Evolutionary conservation across 345 rosid genomes (phyloP), one percentile per base, ranked within the genome.

Genomic region (Raphanus sativus): DNA sequence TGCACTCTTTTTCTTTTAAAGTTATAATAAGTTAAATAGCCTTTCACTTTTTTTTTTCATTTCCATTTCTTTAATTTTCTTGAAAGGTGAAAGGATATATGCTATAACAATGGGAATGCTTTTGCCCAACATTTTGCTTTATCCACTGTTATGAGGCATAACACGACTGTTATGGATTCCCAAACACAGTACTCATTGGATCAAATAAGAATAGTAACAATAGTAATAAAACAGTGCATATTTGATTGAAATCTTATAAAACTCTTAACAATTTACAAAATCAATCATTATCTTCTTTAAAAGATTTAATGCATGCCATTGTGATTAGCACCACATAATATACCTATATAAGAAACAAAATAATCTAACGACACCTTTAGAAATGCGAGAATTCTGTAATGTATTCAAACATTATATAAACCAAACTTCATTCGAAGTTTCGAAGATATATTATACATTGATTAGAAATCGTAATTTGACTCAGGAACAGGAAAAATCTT

Each of bases 1-100:
- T 74, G 65, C 66, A 55, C 42, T 79, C 11, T 67, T 62, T 40
- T 55, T 61, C 65, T 74, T 54, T 61, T 52, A 38, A 79, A 68
- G 55, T 69, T 69, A 40, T 64, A 69, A 40, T 79, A 74, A 54
- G 62, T 69, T 74, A 69, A 58, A 69, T 79, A 54, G 58, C 32
- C 71, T 69, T 62, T 79, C 75, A 62, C 66, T 68, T 79, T 77
- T 66, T 21, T 16, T 6, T 29, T 48, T 58, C 36, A 65, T 73
- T 25, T 26, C 60, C 10, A 67, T 36, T 79, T 69, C 70, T 73
- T 74, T 79, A 69, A 62, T 74, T 62, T 56, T 6, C 61, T 17
- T 74, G 60, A 74, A 74, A 80, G 75, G 66, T 74, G 70, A 69
- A 80, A 74, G 67, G 66, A 74, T 80, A 79, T 79, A 74, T 79